A percentile compares a stretch with the other conserved stretches of the same genome.
phyloP scores from a whole-genome alignment of 805 yeast genomes.

The Candida piceae region DNA sequence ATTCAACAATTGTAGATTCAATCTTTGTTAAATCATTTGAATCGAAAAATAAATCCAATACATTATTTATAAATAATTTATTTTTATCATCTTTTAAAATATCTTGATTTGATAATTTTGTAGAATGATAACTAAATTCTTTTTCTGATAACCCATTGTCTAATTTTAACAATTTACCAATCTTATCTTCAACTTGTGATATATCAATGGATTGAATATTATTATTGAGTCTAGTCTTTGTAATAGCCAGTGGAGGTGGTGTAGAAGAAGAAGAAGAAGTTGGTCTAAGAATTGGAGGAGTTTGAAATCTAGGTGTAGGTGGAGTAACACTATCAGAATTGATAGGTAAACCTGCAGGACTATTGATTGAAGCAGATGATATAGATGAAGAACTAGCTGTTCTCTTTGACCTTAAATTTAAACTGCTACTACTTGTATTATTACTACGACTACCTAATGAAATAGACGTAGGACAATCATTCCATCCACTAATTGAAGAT shows the following conservation, averaged over 20 bases:
- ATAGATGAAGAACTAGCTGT: neutral
- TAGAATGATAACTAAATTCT: conserved; percentile 40
- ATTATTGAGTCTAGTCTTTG: no score
- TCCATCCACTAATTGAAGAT: conserved; percentile 45
- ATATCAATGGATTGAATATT: no score
- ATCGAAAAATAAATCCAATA: conserved; percentile 17
- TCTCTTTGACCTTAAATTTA: neutral
- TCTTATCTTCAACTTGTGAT: conserved; percentile 5
- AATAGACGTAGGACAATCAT: conserved; percentile 48
- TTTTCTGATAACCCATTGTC: conserved; percentile 33
- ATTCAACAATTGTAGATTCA: conserved; percentile 37
- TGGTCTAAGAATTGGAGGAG: no score
- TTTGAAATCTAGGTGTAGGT: no score
- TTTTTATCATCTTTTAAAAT: conserved; percentile 27
- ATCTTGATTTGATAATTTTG: conserved; percentile 29
- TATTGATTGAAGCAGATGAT: no score
- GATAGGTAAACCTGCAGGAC: no score
- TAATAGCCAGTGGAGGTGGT: neutral
- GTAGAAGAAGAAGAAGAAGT: neutral
- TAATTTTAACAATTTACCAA: conserved; percentile 23
- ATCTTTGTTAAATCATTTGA: conserved; percentile 16
- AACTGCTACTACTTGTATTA: conserved; percentile 7
- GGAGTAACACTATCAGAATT: no score
- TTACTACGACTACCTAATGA: conserved; percentile 5
- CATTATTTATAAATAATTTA: conserved; percentile 21